Base-by-base conservation (phyloP, 306 rosid species). In the Casuarina glauca region DNA sequence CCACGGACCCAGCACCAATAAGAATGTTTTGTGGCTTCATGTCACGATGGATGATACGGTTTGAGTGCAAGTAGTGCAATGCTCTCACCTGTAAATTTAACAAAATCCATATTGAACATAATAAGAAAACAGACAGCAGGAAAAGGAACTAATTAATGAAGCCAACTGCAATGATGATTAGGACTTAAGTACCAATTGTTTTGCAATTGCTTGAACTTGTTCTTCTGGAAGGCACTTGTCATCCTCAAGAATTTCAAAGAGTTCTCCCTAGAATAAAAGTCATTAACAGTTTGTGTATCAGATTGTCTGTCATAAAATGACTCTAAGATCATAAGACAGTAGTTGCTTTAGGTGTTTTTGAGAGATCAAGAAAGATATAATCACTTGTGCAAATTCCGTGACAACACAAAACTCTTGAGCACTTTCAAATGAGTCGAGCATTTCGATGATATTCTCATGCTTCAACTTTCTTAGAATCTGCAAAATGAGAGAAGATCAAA, bases 11-110 rank as follows among this genome's bases (percentile, higher is more conserved):
- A 78, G 98, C 89, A 72, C 98, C 97, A 84, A 95, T 95, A 61
- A 95, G 98, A 80, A 95, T 93, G 82, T 95, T 95, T 69, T 95
- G 98, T n/a, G 98, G 98, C 86, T 95, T 95, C 99, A 95, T 95
- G 77, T 95, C 97, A 9, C 97, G 97, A 76, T 95, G 99, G 78
- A 95, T 93, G 73, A 95, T 93, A 75, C 98, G 96, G 80, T 95
- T 95, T 77, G 97, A 92, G 80, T 95, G 98, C 85, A 95, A 89
- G 82, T 95, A 92, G 84, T 95, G 92, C 81, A 95, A 83, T 32
- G 98, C 97, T 77, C 88, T 86, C 75, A 95, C 97, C 98, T 92
- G 90, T 81, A 83, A 80, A 79, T 70, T 60, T 26, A 74, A 78
- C 45, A 15, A 62, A 42, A 70, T 48, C 12, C 67, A 36, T 75